These are phyloP conservation scores for Neurospora tetrasperma DNA, from an alignment of 495 filamentous ascomycete genomes.

Conservation along the genomic window DNA sequence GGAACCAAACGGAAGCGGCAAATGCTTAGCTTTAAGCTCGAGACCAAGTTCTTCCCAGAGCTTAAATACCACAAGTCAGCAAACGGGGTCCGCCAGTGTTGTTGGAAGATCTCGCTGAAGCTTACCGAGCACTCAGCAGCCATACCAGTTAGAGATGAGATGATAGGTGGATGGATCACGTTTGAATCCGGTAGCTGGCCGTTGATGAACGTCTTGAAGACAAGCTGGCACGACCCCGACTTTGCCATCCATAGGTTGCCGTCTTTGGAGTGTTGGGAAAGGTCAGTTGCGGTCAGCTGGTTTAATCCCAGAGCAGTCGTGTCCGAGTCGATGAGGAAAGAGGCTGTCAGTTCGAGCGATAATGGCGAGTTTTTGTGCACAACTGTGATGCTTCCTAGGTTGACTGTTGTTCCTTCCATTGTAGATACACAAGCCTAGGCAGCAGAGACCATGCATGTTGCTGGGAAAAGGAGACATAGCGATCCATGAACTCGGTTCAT, in stretches of 20 bases:
- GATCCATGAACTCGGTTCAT: not conserved
- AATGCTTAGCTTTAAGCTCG: slow-evolving; percentile 13
- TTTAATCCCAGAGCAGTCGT: not conserved
- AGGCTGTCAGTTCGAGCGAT: slow-evolving; percentile 12
- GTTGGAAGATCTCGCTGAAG: not conserved
- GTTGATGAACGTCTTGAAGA: slow-evolving; percentile 13
- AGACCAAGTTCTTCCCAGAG: slow-evolving; percentile 20
- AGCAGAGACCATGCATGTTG: not conserved
- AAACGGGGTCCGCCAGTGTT: not conserved
- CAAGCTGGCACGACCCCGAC: slow-evolving; percentile 18
- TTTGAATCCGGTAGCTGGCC: slow-evolving; percentile 1
- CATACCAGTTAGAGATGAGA: slow-evolving; percentile 1
- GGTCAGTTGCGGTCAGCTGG: slow-evolving; percentile 4
- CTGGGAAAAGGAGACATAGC: not conserved
- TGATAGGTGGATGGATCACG: not conserved
- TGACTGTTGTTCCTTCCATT: slow-evolving; percentile 10
- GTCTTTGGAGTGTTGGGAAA: slow-evolving; percentile 5
- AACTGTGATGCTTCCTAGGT: slow-evolving; percentile 15
- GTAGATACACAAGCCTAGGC: not conserved
- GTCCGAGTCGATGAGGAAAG: slow-evolving; percentile 4
- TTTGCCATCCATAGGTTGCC: slow-evolving; percentile 21
- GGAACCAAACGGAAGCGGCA: not conserved
- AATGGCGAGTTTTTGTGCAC: slow-evolving; percentile 8
- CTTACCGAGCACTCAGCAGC: slow-evolving; percentile 13
- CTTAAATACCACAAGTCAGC: slow-evolving; percentile 3